Evolutionary conservation across 345 rosid species (phyloP), one percentile per base, ranked within the genome.

Genomic region (Arabis alpina): DNA sequence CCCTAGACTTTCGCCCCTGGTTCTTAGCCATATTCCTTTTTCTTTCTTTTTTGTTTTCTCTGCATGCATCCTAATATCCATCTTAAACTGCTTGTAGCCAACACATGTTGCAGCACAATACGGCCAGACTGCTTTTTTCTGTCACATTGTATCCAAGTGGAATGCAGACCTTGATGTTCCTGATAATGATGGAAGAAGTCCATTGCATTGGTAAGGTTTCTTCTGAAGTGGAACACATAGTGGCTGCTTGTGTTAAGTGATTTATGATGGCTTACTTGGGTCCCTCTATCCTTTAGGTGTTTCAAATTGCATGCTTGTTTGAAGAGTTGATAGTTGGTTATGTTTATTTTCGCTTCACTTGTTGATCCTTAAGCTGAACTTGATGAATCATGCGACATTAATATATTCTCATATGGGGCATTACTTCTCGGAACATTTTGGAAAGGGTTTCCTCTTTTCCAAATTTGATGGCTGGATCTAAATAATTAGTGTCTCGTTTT

Each of bases 61-160:
- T 58, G 66, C 51, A 51, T 70, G 63, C 65, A 51, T 76, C 24
- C 24, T 80, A 60, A 78, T 76, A 71, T 12, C 49, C 58, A 66
- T 59, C 59, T 78, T 75, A 40, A 63, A 72, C 69, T 84, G 70
- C 54, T 81, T 77, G 74, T 84, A 95, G 99, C 54, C 90, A 65
- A 88, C 98, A 36, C 98, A 95, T 78, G 92, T 95, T 79, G 98
- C 98, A 10, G 97, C 98, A 56, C 98, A 95, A 70, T 87, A 92
- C 83, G 98, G 99, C 60, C 99, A 95, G 86, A 90, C 98, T 36
- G 85, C 98, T 82, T 92, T 90, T 78, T 88, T 92, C 37, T 92
- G 91, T 79, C 87, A 87, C 74, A 50, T 92, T 57, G 88, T 95
- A 79, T 95, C 96, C 45, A 90, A 90, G 84, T 92, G 99, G 98